phyloP scores from a whole-genome alignment of 768 basidiomycete species.

The Steccherinum ochraceum region DNA sequence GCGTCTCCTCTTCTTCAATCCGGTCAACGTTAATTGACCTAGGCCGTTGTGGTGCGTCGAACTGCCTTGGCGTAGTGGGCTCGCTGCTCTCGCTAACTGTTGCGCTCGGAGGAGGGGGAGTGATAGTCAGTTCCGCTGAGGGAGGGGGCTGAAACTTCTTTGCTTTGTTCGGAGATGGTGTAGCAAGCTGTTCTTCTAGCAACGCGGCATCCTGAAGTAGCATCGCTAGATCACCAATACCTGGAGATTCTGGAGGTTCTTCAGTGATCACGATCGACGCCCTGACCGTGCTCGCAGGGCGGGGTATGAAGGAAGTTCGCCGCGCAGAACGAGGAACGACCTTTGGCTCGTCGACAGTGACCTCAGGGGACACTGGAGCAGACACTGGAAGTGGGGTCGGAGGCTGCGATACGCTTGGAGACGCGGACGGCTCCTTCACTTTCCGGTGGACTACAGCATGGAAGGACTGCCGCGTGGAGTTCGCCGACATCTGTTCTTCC shows the following conservation, averaged over 20 bases:
- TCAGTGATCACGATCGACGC: too few species aligned
- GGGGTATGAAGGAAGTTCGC: too few species aligned
- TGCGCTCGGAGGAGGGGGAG: neutral
- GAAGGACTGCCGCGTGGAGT: constrained; percentile 20
- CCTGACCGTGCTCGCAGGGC: too few species aligned
- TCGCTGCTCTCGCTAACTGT: neutral
- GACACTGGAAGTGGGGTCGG: too few species aligned
- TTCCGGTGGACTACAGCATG: constrained; percentile 28
- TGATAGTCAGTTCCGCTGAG: neutral
- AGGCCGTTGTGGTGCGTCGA: neutral
- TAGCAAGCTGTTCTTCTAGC: constrained; percentile 20
- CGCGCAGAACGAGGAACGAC: neutral
- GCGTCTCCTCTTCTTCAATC: neutral
- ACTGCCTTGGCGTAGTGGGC: neutral
- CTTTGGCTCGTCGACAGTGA: neutral
- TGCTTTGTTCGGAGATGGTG: neutral
- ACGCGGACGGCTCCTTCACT: constrained; percentile 10
- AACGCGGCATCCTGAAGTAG: constrained; percentile 19
- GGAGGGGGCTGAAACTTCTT: neutral
- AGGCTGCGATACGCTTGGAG: too few species aligned
- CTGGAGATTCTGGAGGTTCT: constrained; percentile 13
- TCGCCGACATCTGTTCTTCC: constrained; percentile 14
- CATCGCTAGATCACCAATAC: constrained; percentile 19
- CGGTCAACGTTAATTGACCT: neutral
- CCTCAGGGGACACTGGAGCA: constrained; percentile 2